Percentiles rank a stretch among this genome's conserved stretches.
phyloP scores from a whole-genome alignment of 768 basidiomycete species.

The Tricholomella constricta region DNA sequence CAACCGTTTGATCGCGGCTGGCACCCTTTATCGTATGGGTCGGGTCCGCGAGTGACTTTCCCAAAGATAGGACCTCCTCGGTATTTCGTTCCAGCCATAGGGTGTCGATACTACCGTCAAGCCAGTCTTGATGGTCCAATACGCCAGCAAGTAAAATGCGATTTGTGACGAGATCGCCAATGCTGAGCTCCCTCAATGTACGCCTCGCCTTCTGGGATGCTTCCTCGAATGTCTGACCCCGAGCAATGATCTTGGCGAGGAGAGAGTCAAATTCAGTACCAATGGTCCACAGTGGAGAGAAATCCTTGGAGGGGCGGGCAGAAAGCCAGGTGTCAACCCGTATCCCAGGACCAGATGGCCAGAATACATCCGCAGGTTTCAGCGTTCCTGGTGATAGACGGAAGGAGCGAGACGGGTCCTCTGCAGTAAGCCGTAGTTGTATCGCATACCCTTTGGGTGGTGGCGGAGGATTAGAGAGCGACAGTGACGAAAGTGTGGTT shows the following conservation, averaged over 20 bases:
- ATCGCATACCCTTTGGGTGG: constrained; percentile 76
- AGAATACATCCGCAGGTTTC: constrained; percentile 62
- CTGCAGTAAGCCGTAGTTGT: constrained; percentile 89
- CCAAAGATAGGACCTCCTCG: constrained; percentile 19
- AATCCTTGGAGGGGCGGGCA: constrained; percentile 61
- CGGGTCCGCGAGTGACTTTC: constrained; percentile 12
- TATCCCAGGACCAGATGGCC: constrained; percentile 86
- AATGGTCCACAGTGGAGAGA: constrained; percentile 22
- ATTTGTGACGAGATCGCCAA: constrained; percentile 56
- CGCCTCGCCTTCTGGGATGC: constrained; percentile 81
- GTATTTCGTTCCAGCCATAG: constrained; percentile 39
- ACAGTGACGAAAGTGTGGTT: constrained; percentile 71
- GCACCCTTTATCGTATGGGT: neutral
- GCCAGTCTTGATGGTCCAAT: constrained; percentile 33
- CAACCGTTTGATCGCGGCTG: neutral
- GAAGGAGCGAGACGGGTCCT: constrained; percentile 75
- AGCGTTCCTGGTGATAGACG: constrained; percentile 86
- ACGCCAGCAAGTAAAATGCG: constrained; percentile 32
- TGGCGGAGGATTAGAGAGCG: constrained; percentile 67
- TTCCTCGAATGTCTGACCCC: constrained; percentile 80
- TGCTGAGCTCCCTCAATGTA: constrained; percentile 79
- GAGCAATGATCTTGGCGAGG: constrained; percentile 82
- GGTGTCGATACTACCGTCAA: constrained; percentile 31
- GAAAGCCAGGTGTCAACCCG: constrained; percentile 86
- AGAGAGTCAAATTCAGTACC: constrained; percentile 88